Evolutionary conservation across 176 grass and related monocot genomes (phyloP).

Genomic region (Oryza glumipatula): DNA sequence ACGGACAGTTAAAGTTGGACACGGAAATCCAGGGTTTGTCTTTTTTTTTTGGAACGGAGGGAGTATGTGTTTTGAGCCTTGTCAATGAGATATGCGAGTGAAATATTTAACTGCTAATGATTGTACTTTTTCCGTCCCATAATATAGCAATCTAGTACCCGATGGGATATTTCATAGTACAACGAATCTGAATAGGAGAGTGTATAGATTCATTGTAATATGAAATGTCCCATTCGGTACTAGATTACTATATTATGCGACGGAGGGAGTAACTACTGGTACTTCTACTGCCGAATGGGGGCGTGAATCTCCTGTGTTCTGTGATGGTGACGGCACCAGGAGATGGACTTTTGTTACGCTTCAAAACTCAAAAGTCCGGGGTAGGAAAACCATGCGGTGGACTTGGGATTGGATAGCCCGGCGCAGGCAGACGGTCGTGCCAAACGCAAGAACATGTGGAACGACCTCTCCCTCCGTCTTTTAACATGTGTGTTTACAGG

Average conservation of each 20-base stretch:
- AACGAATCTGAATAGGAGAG: too few species aligned
- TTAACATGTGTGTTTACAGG: neutral
- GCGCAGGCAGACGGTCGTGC: neutral
- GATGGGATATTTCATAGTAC: too few species aligned
- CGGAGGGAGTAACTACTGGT: neutral
- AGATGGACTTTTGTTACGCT: neutral
- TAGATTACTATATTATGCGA: too few species aligned
- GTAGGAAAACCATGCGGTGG: neutral
- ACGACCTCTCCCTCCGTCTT: neutral
- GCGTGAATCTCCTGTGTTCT: neutral
- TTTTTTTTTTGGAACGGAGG: too few species aligned
- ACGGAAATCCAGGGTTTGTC: too few species aligned
- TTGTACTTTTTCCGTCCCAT: neutral
- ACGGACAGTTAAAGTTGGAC: too few species aligned
- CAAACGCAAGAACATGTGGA: conserved; percentile 12
- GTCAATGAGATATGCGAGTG: neutral
- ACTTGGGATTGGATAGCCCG: neutral
- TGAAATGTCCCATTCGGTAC: too few species aligned
- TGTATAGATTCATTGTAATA: too few species aligned
- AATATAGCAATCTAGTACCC: too few species aligned
- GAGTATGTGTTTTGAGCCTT: neutral
- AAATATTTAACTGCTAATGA: neutral
- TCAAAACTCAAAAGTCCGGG: neutral
- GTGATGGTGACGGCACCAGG: neutral
- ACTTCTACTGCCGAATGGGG: neutral